Conservation (phyloP, 768 basidiomycete species). For the Rickenella mellea region DNA sequence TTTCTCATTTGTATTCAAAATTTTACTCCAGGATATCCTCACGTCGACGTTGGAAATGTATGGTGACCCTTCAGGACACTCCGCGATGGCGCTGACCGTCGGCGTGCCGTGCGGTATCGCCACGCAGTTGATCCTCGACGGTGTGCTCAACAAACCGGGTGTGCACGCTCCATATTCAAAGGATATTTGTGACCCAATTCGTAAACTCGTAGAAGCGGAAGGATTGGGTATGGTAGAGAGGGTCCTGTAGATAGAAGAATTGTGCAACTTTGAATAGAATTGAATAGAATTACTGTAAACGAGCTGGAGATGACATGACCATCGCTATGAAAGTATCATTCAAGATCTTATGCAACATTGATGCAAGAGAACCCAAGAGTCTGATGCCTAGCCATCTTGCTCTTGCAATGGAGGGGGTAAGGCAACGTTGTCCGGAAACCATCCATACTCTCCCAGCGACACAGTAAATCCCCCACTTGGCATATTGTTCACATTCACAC, state of each 20-base stretch:
- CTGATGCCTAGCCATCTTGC: no score
- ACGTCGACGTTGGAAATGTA: conserved; percentile 91
- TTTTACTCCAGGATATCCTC: conserved; percentile 51
- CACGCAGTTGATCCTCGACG: conserved; percentile 84
- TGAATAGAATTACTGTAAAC: background rate
- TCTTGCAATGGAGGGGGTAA: no score
- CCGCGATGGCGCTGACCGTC: conserved; percentile 88
- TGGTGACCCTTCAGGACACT: conserved; percentile 68
- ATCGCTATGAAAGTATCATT: no score
- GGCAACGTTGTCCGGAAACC: conserved; percentile 71
- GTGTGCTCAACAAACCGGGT: conserved; percentile 67
- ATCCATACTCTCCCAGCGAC: conserved; percentile 48
- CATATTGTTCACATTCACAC: conserved; percentile 60
- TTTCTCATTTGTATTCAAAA: conserved; percentile 3
- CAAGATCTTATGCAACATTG: no score
- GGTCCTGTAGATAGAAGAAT: conserved; percentile 35
- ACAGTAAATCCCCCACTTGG: conserved; percentile 51
- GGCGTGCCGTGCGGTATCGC: conserved; percentile 94
- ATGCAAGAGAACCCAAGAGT: no score
- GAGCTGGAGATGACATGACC: no score
- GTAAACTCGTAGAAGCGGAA: conserved; percentile 58
- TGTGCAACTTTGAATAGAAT: background rate
- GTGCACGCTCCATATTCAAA: conserved; percentile 82
- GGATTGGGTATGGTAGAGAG: conserved; percentile 67
- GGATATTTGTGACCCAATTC: conserved; percentile 72